Evolutionary conservation across 106 monocot genomes (phyloP).

Genomic region (Dendrobium officinale): DNA sequence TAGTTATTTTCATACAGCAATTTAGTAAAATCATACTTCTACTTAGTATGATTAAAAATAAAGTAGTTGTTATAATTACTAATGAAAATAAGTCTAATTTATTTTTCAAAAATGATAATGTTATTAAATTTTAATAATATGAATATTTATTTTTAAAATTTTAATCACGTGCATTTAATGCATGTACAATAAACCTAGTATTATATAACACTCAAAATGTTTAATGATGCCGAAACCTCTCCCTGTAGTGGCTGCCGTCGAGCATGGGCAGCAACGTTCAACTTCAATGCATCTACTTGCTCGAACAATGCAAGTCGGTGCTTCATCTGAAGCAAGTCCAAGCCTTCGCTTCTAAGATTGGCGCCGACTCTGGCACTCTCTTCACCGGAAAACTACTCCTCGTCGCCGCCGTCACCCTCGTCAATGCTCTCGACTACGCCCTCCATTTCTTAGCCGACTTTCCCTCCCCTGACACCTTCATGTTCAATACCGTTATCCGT

Average conservation of each 20-base stretch:
- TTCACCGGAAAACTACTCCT: slow-evolving; percentile 47
- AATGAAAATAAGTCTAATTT: too few species aligned
- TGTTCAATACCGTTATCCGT: slow-evolving; percentile 61
- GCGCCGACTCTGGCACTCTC: slow-evolving; percentile 27
- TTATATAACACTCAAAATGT: too few species aligned
- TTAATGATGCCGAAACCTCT: too few species aligned
- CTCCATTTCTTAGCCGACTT: slow-evolving; percentile 27
- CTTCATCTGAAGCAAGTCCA: slow-evolving; percentile 46
- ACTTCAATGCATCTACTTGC: slow-evolving; percentile 19
- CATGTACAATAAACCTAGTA: too few species aligned
- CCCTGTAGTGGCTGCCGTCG: background rate
- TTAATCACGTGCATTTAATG: too few species aligned
- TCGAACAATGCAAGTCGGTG: slow-evolving; percentile 35
- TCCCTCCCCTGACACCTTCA: slow-evolving; percentile 48
- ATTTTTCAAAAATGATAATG: too few species aligned
- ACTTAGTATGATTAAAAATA: too few species aligned
- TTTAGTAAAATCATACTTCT: too few species aligned
- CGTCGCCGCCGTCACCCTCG: slow-evolving; percentile 25
- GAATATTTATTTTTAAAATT: too few species aligned
- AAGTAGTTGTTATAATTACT: too few species aligned
- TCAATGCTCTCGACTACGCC: slow-evolving; percentile 25
- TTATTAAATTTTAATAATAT: too few species aligned
- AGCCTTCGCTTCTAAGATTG: slow-evolving; percentile 31
- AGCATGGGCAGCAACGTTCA: background rate
- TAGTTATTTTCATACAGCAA: too few species aligned